phyloP scores from a whole-genome alignment of 2,329 filamentous ascomycete genomes.

The Xylaria sp. region DNA sequence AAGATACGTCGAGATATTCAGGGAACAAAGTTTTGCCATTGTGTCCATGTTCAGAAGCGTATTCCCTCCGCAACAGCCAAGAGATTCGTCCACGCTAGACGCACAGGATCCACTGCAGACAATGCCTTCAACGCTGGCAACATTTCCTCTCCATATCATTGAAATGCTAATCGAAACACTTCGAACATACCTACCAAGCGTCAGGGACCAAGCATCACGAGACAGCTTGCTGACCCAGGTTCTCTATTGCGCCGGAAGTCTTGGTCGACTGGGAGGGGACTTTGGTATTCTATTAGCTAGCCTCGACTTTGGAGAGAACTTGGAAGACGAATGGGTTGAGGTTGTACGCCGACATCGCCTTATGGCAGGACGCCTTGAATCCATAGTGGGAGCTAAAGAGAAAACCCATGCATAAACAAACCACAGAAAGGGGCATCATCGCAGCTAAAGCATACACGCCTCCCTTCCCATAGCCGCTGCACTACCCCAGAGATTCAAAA shows the following conservation, averaged over 20 bases:
- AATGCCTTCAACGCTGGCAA: conserved; percentile 80
- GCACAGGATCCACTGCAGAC: conserved; percentile 61
- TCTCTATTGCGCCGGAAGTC: conserved; percentile 89
- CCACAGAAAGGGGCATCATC: conserved; percentile 25
- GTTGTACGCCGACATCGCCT: conserved; percentile 89
- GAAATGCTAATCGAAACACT: conserved; percentile 83
- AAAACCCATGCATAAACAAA: conserved; percentile 40
- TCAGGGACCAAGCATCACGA: conserved; percentile 80
- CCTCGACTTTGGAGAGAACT: conserved; percentile 58
- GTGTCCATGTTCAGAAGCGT: conserved; percentile 94
- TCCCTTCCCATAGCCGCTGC: neutral
- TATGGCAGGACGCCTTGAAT: conserved; percentile 81
- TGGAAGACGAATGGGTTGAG: conserved; percentile 82
- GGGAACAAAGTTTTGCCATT: conserved; percentile 96
- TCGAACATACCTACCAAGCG: conserved; percentile 79
- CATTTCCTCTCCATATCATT: conserved; percentile 86
- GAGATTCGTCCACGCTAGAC: conserved; percentile 36
- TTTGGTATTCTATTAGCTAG: conserved; percentile 88
- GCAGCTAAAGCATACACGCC: conserved; percentile 12
- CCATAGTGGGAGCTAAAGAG: conserved; percentile 68
- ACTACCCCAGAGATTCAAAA: neutral
- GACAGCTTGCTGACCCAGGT: conserved; percentile 94
- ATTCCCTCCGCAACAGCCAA: conserved; percentile 65
- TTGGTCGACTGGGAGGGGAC: conserved; percentile 90
- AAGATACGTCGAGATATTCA: conserved; percentile 95